A percentile compares a stretch with the other conserved stretches of the same genome.
Evolutionary conservation across 768 basidiomycete species (phyloP).

Genomic region (Agrocybe pediades): DNA sequence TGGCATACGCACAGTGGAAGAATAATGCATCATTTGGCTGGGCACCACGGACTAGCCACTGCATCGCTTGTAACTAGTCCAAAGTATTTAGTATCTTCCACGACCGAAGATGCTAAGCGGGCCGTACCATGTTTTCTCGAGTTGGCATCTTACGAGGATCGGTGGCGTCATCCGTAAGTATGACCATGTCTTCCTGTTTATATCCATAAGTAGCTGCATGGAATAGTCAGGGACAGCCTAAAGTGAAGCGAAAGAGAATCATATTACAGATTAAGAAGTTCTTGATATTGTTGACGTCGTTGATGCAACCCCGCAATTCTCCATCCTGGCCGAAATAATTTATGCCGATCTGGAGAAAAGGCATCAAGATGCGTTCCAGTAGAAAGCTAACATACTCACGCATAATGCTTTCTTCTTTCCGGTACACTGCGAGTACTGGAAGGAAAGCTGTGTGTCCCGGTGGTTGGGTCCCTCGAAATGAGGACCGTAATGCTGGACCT

Average conservation of each 20-base stretch:
- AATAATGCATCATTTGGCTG: slow-evolving; percentile 83
- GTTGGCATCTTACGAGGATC: slow-evolving; percentile 74
- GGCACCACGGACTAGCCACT: slow-evolving; percentile 88
- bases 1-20: slow-evolving; percentile 71
- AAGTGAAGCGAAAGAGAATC: background rate
- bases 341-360: slow-evolving; percentile 71
- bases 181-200: slow-evolving; percentile 77
- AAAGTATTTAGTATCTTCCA: background rate
- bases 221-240: background rate
- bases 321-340: slow-evolving; percentile 74
- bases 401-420: slow-evolving; percentile 88
- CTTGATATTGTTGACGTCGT: slow-evolving; percentile 84
- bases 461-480: slow-evolving; percentile 49
- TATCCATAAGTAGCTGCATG: slow-evolving; percentile 63
- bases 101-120: background rate
- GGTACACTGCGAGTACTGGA: slow-evolving; percentile 88
- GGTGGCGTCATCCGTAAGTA: slow-evolving; percentile 75
- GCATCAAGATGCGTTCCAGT: background rate
- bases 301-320: slow-evolving; percentile 85
- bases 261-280: slow-evolving; percentile 67
- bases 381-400: slow-evolving; percentile 34
- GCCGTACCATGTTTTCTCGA: slow-evolving; percentile 71
- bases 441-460: slow-evolving; percentile 58
- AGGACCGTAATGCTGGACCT: slow-evolving; percentile 65
- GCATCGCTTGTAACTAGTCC: slow-evolving; percentile 72